A percentile compares a stretch with the other conserved stretches of the same genome.
Evolutionary conservation across 106 monocot genomes (phyloP).

Genomic region (Chionographis japonica): DNA sequence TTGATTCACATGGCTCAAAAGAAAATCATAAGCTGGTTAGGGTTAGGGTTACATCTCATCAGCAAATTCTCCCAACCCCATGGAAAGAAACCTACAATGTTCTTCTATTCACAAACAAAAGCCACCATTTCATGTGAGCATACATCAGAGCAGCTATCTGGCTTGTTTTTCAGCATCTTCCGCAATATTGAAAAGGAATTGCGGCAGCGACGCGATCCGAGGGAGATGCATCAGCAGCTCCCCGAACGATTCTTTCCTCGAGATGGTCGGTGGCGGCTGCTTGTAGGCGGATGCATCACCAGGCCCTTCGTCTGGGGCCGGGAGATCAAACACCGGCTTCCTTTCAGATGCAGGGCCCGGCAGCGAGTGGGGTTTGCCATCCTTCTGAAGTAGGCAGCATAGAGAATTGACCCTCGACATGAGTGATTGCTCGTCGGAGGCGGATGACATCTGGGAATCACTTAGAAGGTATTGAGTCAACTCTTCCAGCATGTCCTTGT

Average conservation of each 20-base stretch:
- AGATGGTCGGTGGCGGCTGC: conserved; percentile 21
- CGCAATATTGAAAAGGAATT: conserved; percentile 56
- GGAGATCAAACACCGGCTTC: conserved; percentile 15
- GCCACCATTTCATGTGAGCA: too few species aligned
- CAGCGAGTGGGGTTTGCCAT: background rate
- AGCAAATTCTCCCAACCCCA: too few species aligned
- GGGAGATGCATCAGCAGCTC: conserved; percentile 69
- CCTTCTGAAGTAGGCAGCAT: conserved; percentile 74
- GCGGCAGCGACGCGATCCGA: conserved; percentile 69
- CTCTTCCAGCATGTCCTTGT: conserved; percentile 54
- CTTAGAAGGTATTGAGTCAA: conserved; percentile 55
- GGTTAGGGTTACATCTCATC: too few species aligned
- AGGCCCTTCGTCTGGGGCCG: conserved; percentile 1
- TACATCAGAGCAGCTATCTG: background rate
- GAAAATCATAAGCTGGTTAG: too few species aligned
- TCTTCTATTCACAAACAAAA: too few species aligned
- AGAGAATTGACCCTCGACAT: conserved; percentile 80
- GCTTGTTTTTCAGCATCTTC: conserved; percentile 45
- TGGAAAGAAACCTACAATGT: too few species aligned
- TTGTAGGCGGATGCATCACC: conserved; percentile 1
- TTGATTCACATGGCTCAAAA: too few species aligned
- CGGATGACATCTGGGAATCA: conserved; percentile 44
- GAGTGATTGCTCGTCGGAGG: conserved; percentile 62
- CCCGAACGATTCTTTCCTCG: conserved; percentile 79
- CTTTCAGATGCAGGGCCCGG: background rate